Evolutionary conservation across 345 rosid genomes (phyloP).

Genomic region (Psidium guajava): DNA sequence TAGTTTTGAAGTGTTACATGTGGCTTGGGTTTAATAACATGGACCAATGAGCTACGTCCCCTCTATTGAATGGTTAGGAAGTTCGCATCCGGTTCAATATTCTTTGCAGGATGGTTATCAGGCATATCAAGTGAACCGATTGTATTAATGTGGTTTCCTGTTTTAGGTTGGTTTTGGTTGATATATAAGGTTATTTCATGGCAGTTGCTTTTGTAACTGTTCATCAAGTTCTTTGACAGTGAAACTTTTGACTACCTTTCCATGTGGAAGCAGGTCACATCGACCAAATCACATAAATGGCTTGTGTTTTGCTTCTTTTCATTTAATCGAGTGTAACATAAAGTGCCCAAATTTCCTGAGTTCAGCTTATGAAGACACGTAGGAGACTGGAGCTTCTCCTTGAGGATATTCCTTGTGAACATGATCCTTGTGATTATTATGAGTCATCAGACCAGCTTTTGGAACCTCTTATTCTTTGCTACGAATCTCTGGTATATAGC

Average conservation of each 20-base stretch:
- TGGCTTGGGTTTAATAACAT: neutral
- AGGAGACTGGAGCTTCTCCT: slow-evolving; percentile 74
- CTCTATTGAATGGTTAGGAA: neutral
- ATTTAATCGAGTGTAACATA: neutral
- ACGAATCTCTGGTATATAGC: slow-evolving; percentile 65
- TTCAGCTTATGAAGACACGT: slow-evolving; percentile 77
- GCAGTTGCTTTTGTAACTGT: neutral
- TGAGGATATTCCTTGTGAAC: slow-evolving; percentile 92
- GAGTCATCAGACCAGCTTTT: slow-evolving; percentile 76
- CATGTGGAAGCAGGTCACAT: neutral
- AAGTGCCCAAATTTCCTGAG: neutral
- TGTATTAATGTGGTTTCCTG: neutral
- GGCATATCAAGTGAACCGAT: neutral
- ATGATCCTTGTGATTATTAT: slow-evolving; percentile 61
- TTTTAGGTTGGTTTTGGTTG: neutral
- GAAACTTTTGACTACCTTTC: neutral
- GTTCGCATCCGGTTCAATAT: neutral
- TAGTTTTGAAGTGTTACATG: neutral
- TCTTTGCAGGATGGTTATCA: neutral
- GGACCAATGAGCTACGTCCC: neutral
- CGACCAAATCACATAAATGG: neutral
- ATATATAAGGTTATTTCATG: neutral
- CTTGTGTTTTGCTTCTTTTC: neutral
- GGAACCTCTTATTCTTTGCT: slow-evolving; percentile 78
- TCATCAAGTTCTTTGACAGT: neutral